Base-by-base conservation (phyloP, 257 asterid species). In the Capsicum chinense region DNA sequence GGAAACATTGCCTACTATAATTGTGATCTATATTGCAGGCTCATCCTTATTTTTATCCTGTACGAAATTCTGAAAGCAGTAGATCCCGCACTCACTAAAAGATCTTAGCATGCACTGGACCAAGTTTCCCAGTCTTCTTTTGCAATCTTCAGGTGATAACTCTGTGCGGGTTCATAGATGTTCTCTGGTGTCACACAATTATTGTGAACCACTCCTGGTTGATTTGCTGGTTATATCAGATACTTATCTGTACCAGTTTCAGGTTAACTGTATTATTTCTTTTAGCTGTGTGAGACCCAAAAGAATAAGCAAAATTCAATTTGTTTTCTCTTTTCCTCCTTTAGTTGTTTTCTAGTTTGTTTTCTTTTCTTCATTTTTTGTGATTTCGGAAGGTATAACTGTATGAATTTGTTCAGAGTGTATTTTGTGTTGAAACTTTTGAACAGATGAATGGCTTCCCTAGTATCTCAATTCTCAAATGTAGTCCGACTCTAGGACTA, bases 51-150 rank as follows among this genome's bases (percentile, higher is more conserved):
- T 95, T 95, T 86, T 84, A 88, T 83, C 97, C 98, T 0, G 83
- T 94, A 64, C 91, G 97, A 88, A 94, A 91, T 84, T 94, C 95
- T 62, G 99, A 94, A 83, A 89, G 91, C 89, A 95, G 99, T 92
- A 90, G 97, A 87, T 86, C 76, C 74, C 93, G 99, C 47, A 83
- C 91, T 57, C 93, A 91, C 68, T 95, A 84, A 89, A 82, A 60
- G 64, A 26, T 78, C 33, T 54, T 54, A 26, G 48, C 50, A 54
- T 37, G 48, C 81, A 21, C 54, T 33, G 64, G 81, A 26, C 19
- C 64, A 33, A 76, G 9, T 71, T 1, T 71, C 39, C 56, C 13
- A 37, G 10, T 7, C 57, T 71, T 71, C 79, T 44, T 39, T 70
- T 39, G 4, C 79, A 17, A 33, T 42, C 16, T 17, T 42, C 11